These are phyloP conservation scores for Penicillium pancosmium DNA, from an alignment of 495 filamentous ascomycete genomes.

Conservation along the genomic window DNA sequence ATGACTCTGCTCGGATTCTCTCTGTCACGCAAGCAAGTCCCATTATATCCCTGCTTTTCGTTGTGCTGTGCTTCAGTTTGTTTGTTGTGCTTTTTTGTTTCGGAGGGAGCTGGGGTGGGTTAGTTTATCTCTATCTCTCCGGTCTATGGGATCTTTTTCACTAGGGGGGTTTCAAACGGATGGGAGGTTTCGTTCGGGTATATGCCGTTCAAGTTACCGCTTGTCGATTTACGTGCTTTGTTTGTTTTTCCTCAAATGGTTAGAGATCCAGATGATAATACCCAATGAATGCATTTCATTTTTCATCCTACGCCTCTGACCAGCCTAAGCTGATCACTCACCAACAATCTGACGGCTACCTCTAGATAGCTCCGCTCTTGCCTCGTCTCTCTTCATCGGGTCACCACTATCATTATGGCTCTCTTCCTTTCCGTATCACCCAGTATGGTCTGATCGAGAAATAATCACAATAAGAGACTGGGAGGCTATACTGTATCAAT, in stretches of 20 bases:
- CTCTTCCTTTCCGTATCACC: too few species aligned
- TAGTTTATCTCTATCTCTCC: too few species aligned
- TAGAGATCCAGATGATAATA: constrained; percentile 22
- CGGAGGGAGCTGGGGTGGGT: background rate
- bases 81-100: background rate
- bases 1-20: background rate
- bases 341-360: too few species aligned
- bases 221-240: background rate
- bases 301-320: background rate
- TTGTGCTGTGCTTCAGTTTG: background rate
- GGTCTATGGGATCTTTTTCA: too few species aligned
- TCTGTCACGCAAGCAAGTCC: constrained; percentile 16
- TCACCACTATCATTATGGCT: too few species aligned
- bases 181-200: background rate
- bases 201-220: background rate
- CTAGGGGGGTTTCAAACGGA: background rate
- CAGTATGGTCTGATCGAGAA: too few species aligned
- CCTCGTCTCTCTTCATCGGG: too few species aligned
- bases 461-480: too few species aligned
- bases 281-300: constrained; percentile 2
- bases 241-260: constrained; percentile 2
- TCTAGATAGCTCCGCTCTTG: too few species aligned
- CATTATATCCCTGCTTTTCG: constrained; percentile 27
- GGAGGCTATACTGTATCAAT: too few species aligned
- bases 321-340: too few species aligned